A percentile compares a stretch with the other conserved stretches of the same genome.
These are phyloP conservation scores for Brettanomyces custersianus DNA, from an alignment of 805 yeast species.

Conservation along the genomic window DNA sequence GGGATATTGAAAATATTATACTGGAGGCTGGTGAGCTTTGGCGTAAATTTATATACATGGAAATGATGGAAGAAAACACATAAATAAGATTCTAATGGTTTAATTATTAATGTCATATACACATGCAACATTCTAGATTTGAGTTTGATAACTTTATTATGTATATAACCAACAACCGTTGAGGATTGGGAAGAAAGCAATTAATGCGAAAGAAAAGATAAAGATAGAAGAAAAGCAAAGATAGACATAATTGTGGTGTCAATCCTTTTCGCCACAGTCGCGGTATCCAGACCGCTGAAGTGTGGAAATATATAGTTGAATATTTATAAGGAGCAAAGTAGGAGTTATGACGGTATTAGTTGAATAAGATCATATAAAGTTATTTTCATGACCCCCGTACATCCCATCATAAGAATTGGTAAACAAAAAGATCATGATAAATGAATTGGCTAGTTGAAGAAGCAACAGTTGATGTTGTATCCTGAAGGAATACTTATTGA, in stretches of 20 bases:
- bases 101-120: neutral
- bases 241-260: too few species aligned
- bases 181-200: too few species aligned
- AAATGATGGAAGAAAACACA: constrained; percentile 35
- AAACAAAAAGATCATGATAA: too few species aligned
- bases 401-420: too few species aligned
- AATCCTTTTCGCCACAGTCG: too few species aligned
- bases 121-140: too few species aligned
- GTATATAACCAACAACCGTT: too few species aligned
- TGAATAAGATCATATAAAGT: neutral
- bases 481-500: neutral
- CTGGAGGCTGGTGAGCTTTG: constrained; percentile 79
- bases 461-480: constrained; percentile 4
- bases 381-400: too few species aligned
- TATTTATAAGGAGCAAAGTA: neutral
- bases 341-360: neutral
- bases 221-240: too few species aligned
- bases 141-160: too few species aligned
- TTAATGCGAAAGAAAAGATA: too few species aligned
- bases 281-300: neutral
- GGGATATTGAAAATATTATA: constrained; percentile 65
- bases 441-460: neutral
- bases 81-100: neutral
- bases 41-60: constrained; percentile 73
- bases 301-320: constrained; percentile 4